phyloP scores from a whole-genome alignment of 2,329 filamentous ascomycete genomes.

The Mariannaea sp. region DNA sequence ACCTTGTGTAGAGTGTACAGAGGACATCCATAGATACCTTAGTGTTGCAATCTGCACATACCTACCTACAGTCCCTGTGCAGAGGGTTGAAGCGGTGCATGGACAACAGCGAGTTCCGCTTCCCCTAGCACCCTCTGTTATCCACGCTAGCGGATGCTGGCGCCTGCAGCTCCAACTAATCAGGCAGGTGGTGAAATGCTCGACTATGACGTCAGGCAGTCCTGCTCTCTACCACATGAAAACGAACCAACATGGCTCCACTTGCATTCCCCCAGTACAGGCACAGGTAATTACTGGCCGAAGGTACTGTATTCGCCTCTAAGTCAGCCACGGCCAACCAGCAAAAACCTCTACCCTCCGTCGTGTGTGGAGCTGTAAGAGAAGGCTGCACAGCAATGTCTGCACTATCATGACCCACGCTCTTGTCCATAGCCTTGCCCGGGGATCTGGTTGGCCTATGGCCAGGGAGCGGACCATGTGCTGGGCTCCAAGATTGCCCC shows the following conservation, averaged over 20 bases:
- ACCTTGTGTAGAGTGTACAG: too few relatives aligned
- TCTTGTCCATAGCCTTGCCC: constrained; percentile 5
- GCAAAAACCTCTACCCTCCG: background rate
- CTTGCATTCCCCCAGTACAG: too few relatives aligned
- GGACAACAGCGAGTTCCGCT: too few relatives aligned
- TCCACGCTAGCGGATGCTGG: constrained; percentile 1
- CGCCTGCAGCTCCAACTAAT: constrained; percentile 5
- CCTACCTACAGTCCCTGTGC: too few relatives aligned
- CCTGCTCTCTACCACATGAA: background rate
- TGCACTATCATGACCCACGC: constrained; percentile 11
- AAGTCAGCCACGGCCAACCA: constrained; percentile 6
- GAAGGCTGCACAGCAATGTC: background rate
- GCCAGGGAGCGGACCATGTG: constrained; percentile 1
- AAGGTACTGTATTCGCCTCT: constrained; percentile 3
- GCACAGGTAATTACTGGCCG: too few relatives aligned
- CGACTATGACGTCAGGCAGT: constrained; percentile 11
- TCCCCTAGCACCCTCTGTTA: background rate
- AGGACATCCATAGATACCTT: too few relatives aligned
- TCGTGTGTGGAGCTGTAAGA: constrained; percentile 7
- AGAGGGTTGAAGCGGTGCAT: too few relatives aligned
- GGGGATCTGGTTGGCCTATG: constrained; percentile 26
- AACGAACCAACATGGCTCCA: constrained; percentile 4
- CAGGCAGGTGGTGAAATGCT: constrained; percentile 14
- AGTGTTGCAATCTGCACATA: too few relatives aligned
- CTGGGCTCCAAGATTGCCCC: constrained; percentile 20